Evolutionary conservation across 441 rosid genomes (phyloP), one percentile per base, ranked within the genome.

Genomic region (Geranium incanum): DNA sequence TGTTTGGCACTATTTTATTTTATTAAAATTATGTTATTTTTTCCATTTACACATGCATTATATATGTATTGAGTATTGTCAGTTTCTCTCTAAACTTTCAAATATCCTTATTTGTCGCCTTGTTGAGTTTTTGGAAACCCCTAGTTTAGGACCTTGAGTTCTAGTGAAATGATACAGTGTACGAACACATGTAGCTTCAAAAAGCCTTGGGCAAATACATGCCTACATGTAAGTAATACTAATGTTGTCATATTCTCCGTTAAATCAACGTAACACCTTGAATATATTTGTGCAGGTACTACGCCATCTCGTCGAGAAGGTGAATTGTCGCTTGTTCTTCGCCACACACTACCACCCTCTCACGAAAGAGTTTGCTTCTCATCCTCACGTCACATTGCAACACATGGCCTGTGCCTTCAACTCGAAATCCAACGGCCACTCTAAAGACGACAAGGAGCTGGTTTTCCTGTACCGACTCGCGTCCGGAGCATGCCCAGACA

Each of bases 331-430:
- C 48, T 79, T 95, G 78, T 86, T 92, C 70, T 92, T 95, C 68
- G 97, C 99, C 8, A 95, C 97, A 1, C 99, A 95, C 80, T 95
- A 95, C 77, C 97, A 92, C 73, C 93, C 97, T 0, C 97, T 95
- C 62, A 92, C 97, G 21, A 92, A 88, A 82, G 99, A 95, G 72
- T 95, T 95, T 69, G 86, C 89, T 67, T 84, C 95, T 76, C 97
- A 95, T 81, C 97, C 97, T 2, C 97, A 79, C 6, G 96, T 95
- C 67, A 81, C 71, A 41, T 84, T 84, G 75, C 90, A 92, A 82
- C 97, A 95, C 83, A 95, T 95, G 99, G 97, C 97, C 57, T 95
- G 97, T 65, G 81, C 91, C 38, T 85, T 92, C 33, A 81, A 70
- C 74, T 67, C 84, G 23, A 82, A 79, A 71, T 73, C 86, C 0